phyloP scores from a whole-genome alignment of 1,284 basidiomycete genomes.

The Puccinia coronata region DNA sequence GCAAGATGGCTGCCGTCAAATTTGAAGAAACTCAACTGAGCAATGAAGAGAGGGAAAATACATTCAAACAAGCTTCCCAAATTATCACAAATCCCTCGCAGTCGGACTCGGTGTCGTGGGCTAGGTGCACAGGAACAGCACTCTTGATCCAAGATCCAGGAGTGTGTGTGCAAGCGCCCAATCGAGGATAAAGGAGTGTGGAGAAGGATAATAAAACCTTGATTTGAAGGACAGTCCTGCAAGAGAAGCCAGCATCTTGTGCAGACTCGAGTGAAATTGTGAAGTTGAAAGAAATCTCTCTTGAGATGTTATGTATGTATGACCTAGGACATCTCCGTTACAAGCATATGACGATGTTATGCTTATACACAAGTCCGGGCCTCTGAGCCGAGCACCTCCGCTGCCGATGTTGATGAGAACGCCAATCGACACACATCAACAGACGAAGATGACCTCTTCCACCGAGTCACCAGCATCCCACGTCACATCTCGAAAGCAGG shows the following conservation, averaged over 20 bases:
- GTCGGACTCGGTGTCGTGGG: too few relatives aligned
- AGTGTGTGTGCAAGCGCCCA: not conserved
- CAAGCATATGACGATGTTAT: too few relatives aligned
- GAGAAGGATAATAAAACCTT: too few relatives aligned
- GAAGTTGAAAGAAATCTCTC: not conserved
- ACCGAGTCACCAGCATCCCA: not conserved
- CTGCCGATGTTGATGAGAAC: too few relatives aligned
- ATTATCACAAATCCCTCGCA: too few relatives aligned
- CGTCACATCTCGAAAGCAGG: constrained; percentile 17
- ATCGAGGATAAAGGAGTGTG: not conserved
- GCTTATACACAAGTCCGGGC: not conserved
- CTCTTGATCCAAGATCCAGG: not conserved
- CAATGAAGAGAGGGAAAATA: not conserved
- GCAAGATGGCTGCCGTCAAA: not conserved
- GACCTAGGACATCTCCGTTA: too few relatives aligned
- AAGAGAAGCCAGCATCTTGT: too few relatives aligned
- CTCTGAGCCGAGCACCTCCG: not conserved
- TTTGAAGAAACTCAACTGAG: not conserved
- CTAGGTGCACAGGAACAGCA: not conserved
- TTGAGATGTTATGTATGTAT: too few relatives aligned
- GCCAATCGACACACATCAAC: not conserved
- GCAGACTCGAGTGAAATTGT: too few relatives aligned
- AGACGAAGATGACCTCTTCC: not conserved
- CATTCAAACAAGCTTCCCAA: too few relatives aligned
- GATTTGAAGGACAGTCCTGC: too few relatives aligned